phyloP scores from a whole-genome alignment of 805 yeast species.

The Clavispora asparagi region DNA sequence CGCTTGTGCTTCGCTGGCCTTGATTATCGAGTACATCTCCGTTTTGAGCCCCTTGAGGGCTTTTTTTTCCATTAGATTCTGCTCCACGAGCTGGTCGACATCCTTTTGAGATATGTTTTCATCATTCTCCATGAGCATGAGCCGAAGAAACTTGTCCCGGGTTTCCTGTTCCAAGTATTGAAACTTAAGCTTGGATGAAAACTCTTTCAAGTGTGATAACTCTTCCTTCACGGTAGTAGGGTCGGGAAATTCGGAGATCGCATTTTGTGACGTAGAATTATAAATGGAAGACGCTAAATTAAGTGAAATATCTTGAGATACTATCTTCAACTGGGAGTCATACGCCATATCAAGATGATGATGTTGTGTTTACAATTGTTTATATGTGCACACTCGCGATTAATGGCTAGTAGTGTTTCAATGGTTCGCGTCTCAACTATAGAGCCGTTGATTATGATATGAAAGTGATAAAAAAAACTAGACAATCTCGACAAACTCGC shows the following conservation, averaged over 20 bases:
- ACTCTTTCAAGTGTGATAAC: slow-evolving; percentile 31
- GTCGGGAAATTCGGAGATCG: background rate
- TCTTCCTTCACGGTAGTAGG: slow-evolving; percentile 18
- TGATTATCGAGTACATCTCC: slow-evolving; percentile 22
- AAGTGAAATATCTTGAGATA: background rate
- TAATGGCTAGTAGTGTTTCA: no score
- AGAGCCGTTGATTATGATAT: no score
- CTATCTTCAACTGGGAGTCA: background rate
- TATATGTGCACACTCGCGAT: no score
- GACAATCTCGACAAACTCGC: no score
- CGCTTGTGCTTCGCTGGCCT: slow-evolving; percentile 23
- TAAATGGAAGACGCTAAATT: background rate
- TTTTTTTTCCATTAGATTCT: slow-evolving; percentile 18
- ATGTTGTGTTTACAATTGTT: background rate
- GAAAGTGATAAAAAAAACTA: no score
- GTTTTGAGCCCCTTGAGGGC: slow-evolving; percentile 22
- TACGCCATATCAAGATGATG: background rate
- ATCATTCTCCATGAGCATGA: slow-evolving; percentile 33
- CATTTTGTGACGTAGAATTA: background rate
- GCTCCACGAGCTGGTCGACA: slow-evolving; percentile 20
- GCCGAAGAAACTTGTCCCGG: slow-evolving; percentile 58
- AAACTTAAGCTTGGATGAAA: slow-evolving; percentile 53
- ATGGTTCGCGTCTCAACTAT: no score
- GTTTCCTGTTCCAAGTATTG: slow-evolving; percentile 69
- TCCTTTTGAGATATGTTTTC: slow-evolving; percentile 29